Conservation (phyloP, 108 stramenopile species). For the Mediolabrus comicus region DNA sequence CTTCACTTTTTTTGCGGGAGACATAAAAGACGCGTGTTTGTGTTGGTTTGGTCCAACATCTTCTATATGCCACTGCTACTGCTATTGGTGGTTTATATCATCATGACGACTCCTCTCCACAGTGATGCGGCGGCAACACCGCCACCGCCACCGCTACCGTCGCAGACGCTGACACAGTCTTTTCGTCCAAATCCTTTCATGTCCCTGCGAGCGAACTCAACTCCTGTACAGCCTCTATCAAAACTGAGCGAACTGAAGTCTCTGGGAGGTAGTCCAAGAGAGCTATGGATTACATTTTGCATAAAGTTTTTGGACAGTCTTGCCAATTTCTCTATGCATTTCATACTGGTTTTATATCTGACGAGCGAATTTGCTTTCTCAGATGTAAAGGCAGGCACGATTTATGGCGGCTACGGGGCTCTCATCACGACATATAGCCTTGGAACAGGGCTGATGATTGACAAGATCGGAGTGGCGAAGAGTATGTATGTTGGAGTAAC, state of each 20-base stretch:
- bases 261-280: background rate
- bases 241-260: background rate
- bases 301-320: constrained; percentile 2
- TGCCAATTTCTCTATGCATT: constrained; percentile 2
- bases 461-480: background rate
- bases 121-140: background rate
- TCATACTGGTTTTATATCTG: background rate
- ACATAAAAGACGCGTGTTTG: no score
- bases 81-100: background rate
- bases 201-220: no score
- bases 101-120: background rate
- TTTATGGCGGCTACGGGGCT: background rate
- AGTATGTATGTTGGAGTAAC: background rate
- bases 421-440: background rate
- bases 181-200: no score
- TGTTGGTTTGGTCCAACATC: no score
- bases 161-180: background rate
- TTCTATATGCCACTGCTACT: no score
- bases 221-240: background rate
- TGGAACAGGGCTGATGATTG: background rate
- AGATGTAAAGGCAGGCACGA: background rate
- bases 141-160: background rate
- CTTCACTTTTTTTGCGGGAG: no score
- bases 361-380: background rate
- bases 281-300: background rate